phyloP scores from a whole-genome alignment of 306 rosid genomes.

The Betula pendula region DNA sequence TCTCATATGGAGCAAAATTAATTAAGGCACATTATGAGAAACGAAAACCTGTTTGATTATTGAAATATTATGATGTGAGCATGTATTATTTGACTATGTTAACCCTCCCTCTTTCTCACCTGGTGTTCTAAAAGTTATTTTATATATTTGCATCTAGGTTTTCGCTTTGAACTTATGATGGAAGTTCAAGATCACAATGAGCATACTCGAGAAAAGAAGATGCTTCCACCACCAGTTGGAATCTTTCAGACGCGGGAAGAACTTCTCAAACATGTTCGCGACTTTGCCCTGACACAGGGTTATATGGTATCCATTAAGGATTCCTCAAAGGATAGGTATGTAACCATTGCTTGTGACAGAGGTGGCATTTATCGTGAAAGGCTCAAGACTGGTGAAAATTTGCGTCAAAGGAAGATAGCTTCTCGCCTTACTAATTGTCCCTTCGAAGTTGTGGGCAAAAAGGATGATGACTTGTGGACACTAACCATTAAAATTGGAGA shows the following conservation, averaged over 20 bases:
- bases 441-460: neutral
- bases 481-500: neutral
- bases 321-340: constrained; percentile 1
- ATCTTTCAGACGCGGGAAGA: neutral
- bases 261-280: neutral
- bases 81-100: no score
- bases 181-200: constrained; percentile 9
- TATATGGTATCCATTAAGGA: neutral
- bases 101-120: no score
- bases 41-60: no score
- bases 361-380: neutral
- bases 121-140: no score
- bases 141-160: no score
- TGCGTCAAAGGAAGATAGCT: neutral
- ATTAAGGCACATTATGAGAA: no score
- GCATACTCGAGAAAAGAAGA: neutral
- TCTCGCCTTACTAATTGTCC: neutral
- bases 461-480: constrained; percentile 1
- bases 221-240: neutral
- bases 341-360: neutral
- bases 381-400: neutral
- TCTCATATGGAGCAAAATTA: no score
- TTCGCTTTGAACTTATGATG: neutral
- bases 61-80: no score
- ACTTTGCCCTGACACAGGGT: neutral